These are phyloP conservation scores for Xylaria scruposa DNA, from an alignment of 495 filamentous ascomycete genomes.

Conservation along the genomic window DNA sequence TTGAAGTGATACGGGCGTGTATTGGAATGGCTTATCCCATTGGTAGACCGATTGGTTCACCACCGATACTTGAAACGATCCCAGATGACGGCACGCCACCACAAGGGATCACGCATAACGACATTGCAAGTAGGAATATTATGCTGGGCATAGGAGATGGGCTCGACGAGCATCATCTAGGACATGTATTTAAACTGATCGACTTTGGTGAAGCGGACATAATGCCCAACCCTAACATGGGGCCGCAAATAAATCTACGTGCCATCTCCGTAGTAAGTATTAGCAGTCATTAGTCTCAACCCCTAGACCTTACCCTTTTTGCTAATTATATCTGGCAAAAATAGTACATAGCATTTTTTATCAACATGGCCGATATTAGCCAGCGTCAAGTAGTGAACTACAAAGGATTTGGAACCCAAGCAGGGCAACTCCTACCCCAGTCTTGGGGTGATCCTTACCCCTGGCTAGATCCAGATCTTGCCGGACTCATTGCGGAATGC, in stretches of 20 bases:
- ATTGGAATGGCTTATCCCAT: slow-evolving; percentile 24
- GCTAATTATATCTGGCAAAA: not conserved
- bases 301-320: not conserved
- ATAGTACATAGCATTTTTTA: slow-evolving; percentile 3
- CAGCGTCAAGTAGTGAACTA: not conserved
- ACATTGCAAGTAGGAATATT: slow-evolving; percentile 7
- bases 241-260: not conserved
- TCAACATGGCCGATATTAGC: slow-evolving; percentile 12
- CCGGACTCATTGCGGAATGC: slow-evolving; percentile 16
- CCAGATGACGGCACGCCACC: slow-evolving; percentile 1
- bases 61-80: slow-evolving; percentile 2
- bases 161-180: not conserved
- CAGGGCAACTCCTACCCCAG: not conserved
- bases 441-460: not conserved
- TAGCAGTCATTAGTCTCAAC: not conserved
- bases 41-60: not conserved
- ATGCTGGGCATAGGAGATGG: not conserved
- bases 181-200: slow-evolving; percentile 14
- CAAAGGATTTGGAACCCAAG: not conserved
- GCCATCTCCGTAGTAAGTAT: not conserved
- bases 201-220: slow-evolving; percentile 3
- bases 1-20: slow-evolving; percentile 19
- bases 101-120: not conserved
- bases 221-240: not conserved
- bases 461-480: slow-evolving; percentile 15